phyloP scores from a whole-genome alignment of 371 early-diverging fungal genomes.

The Haplosporangium sp. region DNA sequence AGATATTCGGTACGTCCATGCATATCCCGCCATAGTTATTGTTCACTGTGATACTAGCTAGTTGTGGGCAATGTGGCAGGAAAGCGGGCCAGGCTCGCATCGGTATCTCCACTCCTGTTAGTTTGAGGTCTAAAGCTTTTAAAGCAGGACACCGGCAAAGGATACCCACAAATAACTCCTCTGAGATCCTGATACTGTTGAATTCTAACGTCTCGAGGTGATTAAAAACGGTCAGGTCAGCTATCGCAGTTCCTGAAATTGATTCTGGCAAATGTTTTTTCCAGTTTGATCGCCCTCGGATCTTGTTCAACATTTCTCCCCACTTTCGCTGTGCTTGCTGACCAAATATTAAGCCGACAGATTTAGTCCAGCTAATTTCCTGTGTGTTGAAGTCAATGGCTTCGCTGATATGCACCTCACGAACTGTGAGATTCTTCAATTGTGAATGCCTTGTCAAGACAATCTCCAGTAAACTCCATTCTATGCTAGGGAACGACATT shows the following conservation, averaged over 20 bases:
- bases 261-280: not conserved
- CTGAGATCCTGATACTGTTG: conserved; percentile 13
- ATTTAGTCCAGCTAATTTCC: not conserved
- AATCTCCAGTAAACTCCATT: conserved; percentile 14
- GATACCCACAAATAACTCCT: conserved; percentile 18
- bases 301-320: conserved; percentile 5
- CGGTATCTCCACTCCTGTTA: conserved; percentile 1
- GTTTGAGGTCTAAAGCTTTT: conserved; percentile 6
- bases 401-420: not conserved
- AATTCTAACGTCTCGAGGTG: conserved; percentile 22
- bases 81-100: conserved; percentile 2
- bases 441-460: conserved; percentile 17
- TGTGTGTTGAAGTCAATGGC: not conserved
- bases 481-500: conserved; percentile 3
- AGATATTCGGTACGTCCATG: conserved; percentile 14
- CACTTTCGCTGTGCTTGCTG: conserved; percentile 10
- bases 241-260: not conserved
- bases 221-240: not conserved
- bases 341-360: not conserved
- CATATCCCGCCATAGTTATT: conserved; percentile 5
- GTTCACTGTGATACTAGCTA: conserved; percentile 11
- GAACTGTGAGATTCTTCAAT: conserved; percentile 7
- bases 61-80: conserved; percentile 13
- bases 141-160: conserved; percentile 23
- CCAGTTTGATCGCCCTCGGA: not conserved